Conservation (phyloP, 106 monocot genomes). For the Xerophyta viscosa region DNA sequence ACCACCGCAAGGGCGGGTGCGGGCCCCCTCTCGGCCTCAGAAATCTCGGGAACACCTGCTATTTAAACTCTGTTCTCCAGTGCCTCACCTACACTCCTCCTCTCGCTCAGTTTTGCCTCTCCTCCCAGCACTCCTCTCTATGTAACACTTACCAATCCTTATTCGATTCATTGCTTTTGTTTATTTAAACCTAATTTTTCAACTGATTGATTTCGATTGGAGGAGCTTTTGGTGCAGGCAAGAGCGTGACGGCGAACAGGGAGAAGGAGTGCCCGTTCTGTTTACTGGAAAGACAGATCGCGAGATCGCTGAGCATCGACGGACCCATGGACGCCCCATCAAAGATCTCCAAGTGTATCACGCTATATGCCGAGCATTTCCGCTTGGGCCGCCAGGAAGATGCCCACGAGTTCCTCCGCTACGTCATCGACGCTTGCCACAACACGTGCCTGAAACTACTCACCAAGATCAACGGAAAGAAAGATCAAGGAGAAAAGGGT, state of each 20-base stretch:
- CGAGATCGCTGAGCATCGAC: conserved; percentile 44
- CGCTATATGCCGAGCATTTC: conserved; percentile 73
- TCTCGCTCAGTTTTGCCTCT: conserved; percentile 85
- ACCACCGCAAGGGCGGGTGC: conserved; percentile 28
- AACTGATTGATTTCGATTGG: neutral
- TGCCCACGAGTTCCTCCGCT: conserved; percentile 95
- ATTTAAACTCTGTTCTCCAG: conserved; percentile 96
- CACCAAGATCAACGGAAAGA: neutral
- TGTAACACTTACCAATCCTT: conserved; percentile 39
- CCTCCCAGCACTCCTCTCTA: conserved; percentile 56
- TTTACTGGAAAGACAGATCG: conserved; percentile 78
- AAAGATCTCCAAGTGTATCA: conserved; percentile 60
- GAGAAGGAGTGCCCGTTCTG: conserved; percentile 89
- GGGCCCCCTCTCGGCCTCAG: conserved; percentile 68
- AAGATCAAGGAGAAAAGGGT: too few species aligned
- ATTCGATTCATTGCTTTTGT: neutral
- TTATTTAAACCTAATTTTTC: neutral
- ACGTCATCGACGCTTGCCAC: conserved; percentile 88
- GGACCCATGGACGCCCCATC: conserved; percentile 51
- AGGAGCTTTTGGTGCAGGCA: conserved; percentile 20
- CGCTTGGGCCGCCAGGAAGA: conserved; percentile 93
- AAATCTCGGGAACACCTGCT: conserved; percentile 93
- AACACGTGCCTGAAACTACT: conserved; percentile 47
- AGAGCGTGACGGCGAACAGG: conserved; percentile 22
- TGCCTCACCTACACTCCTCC: conserved; percentile 95